Base-by-base conservation (phyloP, 2,329 filamentous ascomycete species). In the Leptodontidium sp. region DNA sequence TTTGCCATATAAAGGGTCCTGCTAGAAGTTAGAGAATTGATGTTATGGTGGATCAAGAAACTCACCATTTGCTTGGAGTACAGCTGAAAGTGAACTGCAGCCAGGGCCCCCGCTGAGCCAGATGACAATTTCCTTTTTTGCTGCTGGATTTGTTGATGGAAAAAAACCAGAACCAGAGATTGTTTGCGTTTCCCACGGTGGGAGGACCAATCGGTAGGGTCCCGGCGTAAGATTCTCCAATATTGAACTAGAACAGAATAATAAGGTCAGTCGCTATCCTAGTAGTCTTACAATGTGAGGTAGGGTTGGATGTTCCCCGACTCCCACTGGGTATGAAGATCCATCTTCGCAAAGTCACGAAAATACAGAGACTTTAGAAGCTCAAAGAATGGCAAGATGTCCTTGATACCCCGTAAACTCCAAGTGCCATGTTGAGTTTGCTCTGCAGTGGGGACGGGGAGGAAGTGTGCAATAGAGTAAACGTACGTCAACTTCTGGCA, bases 81-180 rank as follows among this genome's bases (percentile, higher is more conserved):
- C 88, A 73, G 96, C 96, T 73, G 94, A 97, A 76, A 98, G 85
- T 61, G 94, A 98, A 32, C 94, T 97, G 86, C 95, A 98, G 76
- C 96, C 96, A 40, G 96, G 94, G 75, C 95, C 95, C 74, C 95
- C 95, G 78, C 98, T 98, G 77, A 98, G 86, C 90, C 95, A 98
- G 70, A 98, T 76, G 0, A 81, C 82, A 52, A 87, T 82, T 71
- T 87, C 85, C 32, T 86, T 81, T 1, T 73, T 70, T 0, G 83
- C 83, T 62, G 79, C 76, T 15, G 80, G 79, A 69, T 86, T 86
- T n/a, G 75, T 76, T 0, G 84, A 84, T 3, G 85, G 85, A 70
- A 85, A 86, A 86, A 77, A 85, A 87, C 84, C 84, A 86, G 75
- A 87, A 86, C 78, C 82, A 86, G n/a, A 86, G 76, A 71, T 82